Conservation (phyloP, 371 early-diverging fungal genomes). For the Gilbertella persicaria region DNA sequence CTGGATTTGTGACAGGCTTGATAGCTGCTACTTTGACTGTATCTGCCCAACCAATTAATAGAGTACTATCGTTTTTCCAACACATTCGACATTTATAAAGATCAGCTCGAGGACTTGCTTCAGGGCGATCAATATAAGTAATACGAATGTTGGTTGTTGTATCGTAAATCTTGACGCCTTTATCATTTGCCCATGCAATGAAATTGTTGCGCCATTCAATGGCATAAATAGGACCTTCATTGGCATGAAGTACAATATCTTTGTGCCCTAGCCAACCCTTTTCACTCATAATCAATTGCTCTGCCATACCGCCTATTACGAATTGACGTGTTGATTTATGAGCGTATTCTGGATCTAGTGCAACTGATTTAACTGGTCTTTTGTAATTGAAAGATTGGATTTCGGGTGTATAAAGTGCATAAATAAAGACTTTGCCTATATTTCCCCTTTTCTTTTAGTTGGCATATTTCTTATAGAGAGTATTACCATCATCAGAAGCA, state of each 20-base stretch:
- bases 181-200: conserved; percentile 94
- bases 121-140: conserved; percentile 82
- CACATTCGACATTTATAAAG: conserved; percentile 82
- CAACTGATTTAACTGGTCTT: conserved; percentile 88
- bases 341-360: conserved; percentile 86
- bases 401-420: conserved; percentile 70
- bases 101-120: conserved; percentile 82
- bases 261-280: conserved; percentile 68
- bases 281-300: conserved; percentile 80
- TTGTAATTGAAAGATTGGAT: conserved; percentile 68
- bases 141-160: conserved; percentile 69
- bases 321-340: conserved; percentile 74
- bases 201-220: conserved; percentile 82
- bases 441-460: too few species aligned
- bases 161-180: conserved; percentile 86
- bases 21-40: conserved; percentile 83
- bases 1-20: conserved; percentile 41
- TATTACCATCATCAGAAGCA: conserved; percentile 89
- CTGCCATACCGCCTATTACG: conserved; percentile 90
- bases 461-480: too few species aligned
- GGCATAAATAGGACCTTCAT: conserved; percentile 87
- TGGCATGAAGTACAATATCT: conserved; percentile 77
- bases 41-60: conserved; percentile 95
- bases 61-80: conserved; percentile 78
- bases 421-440: conserved; percentile 75